phyloP scores from a whole-genome alignment of 169 alveolate species.

The Plasmodium gaboni region DNA sequence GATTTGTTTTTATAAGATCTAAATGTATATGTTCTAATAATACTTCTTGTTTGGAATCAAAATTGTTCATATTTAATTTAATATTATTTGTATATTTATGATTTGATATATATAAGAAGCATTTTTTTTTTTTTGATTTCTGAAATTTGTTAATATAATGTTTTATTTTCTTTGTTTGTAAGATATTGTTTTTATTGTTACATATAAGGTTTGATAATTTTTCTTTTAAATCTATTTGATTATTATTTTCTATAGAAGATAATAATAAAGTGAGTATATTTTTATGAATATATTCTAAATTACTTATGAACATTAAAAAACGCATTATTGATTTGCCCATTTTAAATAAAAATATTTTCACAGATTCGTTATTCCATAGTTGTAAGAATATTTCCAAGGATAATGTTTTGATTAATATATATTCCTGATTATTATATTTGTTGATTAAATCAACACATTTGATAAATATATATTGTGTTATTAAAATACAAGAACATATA shows the following conservation, averaged over 20 bases:
- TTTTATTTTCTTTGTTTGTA: slow-evolving; percentile 19
- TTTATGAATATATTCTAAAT: slow-evolving; percentile 57
- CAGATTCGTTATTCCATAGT: slow-evolving; percentile 65
- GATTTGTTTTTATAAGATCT: too few species aligned
- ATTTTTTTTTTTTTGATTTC: background rate
- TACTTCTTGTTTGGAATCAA: background rate
- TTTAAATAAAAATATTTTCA: slow-evolving; percentile 24
- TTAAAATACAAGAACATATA: slow-evolving; percentile 43
- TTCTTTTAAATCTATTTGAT: slow-evolving; percentile 21
- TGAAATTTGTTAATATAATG: slow-evolving; percentile 1
- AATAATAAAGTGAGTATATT: slow-evolving; percentile 41
- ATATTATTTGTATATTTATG: background rate
- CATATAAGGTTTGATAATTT: background rate
- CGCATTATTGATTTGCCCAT: slow-evolving; percentile 40
- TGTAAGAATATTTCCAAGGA: slow-evolving; percentile 67
- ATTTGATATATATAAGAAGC: background rate
- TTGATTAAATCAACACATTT: slow-evolving; percentile 61
- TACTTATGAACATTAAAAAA: slow-evolving; percentile 52
- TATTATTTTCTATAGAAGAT: slow-evolving; percentile 25
- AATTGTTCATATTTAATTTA: too few species aligned
- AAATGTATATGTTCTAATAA: background rate
- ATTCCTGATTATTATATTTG: slow-evolving; percentile 64
- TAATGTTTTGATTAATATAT: slow-evolving; percentile 46
- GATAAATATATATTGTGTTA: slow-evolving; percentile 60
- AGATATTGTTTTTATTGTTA: slow-evolving; percentile 4